These are phyloP conservation scores for Dictyostelium gargantuum DNA, from an alignment of 208 protist genomes.

Conservation along the genomic window DNA sequence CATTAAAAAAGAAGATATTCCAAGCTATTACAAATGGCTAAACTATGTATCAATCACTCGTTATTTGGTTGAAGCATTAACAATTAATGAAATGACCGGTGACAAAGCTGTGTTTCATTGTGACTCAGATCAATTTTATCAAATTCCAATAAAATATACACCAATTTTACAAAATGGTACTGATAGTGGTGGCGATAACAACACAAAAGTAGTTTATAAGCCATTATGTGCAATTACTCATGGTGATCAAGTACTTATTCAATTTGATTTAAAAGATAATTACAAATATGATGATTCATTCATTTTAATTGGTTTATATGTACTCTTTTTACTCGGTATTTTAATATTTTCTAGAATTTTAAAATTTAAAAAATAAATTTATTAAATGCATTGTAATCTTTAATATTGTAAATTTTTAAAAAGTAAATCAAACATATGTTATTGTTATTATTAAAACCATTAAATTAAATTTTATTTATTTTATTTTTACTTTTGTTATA, in stretches of 20 bases:
- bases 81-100: conserved; percentile 35
- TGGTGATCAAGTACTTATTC: not conserved
- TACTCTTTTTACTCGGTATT: not conserved
- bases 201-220: not conserved
- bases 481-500: too few species aligned
- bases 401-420: too few species aligned
- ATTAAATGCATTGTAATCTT: too few species aligned
- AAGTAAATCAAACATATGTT: too few species aligned
- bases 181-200: too few species aligned
- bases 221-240: conserved; percentile 21
- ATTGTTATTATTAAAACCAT: too few species aligned
- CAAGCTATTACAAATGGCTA: conserved; percentile 56
- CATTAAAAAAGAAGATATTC: conserved; percentile 47
- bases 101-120: not conserved
- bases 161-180: not conserved
- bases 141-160: not conserved
- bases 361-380: conserved; percentile 59
- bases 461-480: too few species aligned
- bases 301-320: not conserved
- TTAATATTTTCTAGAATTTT: conserved; percentile 5
- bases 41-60: conserved; percentile 21
- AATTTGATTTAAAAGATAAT: not conserved
- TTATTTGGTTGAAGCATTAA: conserved; percentile 40
- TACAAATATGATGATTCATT: not conserved
- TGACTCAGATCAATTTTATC: not conserved